A percentile compares a stretch with the other conserved stretches of the same genome.
phyloP scores from a whole-genome alignment of 202 grass and related monocot genomes.

The Schoenoplectus triqueter region DNA sequence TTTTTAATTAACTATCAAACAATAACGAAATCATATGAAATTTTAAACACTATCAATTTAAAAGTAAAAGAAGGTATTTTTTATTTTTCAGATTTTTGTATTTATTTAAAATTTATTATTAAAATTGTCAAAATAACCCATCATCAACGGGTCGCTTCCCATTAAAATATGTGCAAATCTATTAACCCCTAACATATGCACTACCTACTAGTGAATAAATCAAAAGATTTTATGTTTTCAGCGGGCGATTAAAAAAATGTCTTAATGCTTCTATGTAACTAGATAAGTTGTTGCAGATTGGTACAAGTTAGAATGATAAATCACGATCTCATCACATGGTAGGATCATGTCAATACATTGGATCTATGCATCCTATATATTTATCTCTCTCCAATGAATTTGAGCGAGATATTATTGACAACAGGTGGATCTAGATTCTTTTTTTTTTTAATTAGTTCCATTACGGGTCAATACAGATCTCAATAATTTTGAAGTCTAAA shows the following conservation, averaged over 20 bases:
- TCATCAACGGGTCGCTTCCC: no score
- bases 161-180: no score
- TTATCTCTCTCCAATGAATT: constrained; percentile 26
- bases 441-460: constrained; percentile 16
- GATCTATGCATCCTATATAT: background rate
- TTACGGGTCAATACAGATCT: constrained; percentile 34
- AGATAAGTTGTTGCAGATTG: background rate
- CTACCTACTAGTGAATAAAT: background rate
- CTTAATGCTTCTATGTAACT: background rate
- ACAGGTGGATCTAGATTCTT: constrained; percentile 37
- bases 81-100: no score
- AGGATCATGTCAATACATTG: background rate
- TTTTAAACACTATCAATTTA: no score
- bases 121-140: no score
- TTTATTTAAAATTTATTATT: no score
- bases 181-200: background rate
- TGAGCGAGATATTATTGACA: constrained; percentile 21
- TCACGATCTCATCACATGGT: constrained; percentile 13
- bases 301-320: constrained; percentile 9
- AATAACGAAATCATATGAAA: no score
- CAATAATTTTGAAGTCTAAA: constrained; percentile 36
- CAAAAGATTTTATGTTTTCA: background rate
- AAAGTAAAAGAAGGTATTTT: no score
- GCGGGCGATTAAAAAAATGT: background rate
- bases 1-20: no score